Conservation (phyloP, 176 grass and related monocot species). For the Oryza coarctata region DNA sequence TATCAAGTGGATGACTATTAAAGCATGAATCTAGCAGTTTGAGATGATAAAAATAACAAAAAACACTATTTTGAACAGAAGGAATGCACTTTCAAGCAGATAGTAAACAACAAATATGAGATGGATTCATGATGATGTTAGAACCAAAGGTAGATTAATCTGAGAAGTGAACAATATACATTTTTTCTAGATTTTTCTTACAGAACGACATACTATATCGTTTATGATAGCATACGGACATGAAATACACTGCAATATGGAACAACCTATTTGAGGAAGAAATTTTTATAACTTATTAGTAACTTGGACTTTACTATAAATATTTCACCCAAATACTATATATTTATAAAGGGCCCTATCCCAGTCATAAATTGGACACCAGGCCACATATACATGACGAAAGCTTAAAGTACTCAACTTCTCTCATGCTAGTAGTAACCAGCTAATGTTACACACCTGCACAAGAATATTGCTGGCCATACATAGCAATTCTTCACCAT, state of each 20-base stretch:
- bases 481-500: conserved; percentile 91
- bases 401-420: neutral
- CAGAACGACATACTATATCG: neutral
- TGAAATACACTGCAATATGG: neutral
- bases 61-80: neutral
- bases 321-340: conserved; percentile 8
- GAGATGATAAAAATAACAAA: neutral
- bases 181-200: neutral
- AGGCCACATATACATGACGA: neutral
- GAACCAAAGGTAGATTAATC: neutral
- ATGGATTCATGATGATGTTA: neutral
- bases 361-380: neutral
- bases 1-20: conserved; percentile 10
- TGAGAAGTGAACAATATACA: neutral
- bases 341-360: neutral
- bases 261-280: neutral
- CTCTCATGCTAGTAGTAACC: conserved; percentile 3
- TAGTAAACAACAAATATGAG: neutral
- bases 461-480: conserved; percentile 83
- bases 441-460: conserved; percentile 55
- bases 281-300: neutral
- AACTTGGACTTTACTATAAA: neutral
- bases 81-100: neutral
- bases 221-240: neutral
- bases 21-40: neutral